Evolutionary conservation across 192 early-diverging fungal genomes (phyloP).

Genomic region (Coemansia sp.): DNA sequence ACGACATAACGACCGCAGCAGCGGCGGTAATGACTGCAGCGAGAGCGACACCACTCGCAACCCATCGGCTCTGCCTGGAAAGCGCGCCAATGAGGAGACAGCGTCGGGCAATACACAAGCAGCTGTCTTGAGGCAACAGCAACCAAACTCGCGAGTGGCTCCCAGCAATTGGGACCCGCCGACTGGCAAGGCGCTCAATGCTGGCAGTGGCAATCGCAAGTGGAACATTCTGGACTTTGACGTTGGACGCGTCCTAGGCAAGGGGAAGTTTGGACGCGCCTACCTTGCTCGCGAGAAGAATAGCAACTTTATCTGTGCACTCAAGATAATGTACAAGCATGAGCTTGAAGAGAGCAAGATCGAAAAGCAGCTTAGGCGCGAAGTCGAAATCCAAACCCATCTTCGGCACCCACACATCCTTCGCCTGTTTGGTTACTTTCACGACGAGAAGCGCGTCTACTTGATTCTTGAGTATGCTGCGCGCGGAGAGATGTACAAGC

Average conservation of each 20-base stretch:
- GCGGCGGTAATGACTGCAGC: not conserved
- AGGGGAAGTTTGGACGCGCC: conserved; percentile 96
- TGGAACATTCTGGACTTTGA: conserved; percentile 85
- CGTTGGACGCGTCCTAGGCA: conserved; percentile 81
- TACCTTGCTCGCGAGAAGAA: conserved; percentile 88
- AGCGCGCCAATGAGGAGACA: not conserved
- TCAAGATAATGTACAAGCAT: conserved; percentile 87
- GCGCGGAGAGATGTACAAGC: conserved; percentile 88
- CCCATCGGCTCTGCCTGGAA: not conserved
- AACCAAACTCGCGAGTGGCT: not conserved
- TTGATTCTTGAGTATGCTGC: conserved; percentile 96
- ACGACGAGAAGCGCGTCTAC: conserved; percentile 89
- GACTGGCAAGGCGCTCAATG: not conserved
- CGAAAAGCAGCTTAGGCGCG: conserved; percentile 87
- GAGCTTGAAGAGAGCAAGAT: conserved; percentile 75
- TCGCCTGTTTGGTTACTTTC: conserved; percentile 93
- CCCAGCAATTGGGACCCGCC: conserved; percentile 1
- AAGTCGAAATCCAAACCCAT: conserved; percentile 94
- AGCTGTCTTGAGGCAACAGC: not conserved
- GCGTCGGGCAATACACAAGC: not conserved
- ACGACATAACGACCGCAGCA: conserved; percentile 4
- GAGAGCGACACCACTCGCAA: not conserved
- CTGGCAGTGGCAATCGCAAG: conserved; percentile 10
- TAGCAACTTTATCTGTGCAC: conserved; percentile 83
- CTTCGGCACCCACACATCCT: conserved; percentile 92